Evolutionary conservation across 352 stramenopile species (phyloP).

Genomic region (Pelagophyceae sp.): DNA sequence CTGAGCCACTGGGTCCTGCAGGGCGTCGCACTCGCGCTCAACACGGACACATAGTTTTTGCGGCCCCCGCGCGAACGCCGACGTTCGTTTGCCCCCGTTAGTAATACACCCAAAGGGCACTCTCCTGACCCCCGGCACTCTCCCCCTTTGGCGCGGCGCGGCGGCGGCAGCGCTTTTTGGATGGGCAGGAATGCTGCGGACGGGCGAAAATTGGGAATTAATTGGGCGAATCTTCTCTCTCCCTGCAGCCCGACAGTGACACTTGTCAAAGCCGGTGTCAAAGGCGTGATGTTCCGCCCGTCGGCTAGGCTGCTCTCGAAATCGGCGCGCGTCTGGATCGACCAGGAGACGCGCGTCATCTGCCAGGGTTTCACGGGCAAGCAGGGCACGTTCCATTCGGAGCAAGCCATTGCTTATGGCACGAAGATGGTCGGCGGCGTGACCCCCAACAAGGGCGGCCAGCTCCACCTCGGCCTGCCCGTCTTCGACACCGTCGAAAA

Average conservation of each 20-base stretch:
- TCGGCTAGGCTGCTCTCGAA: slow-evolving; percentile 61
- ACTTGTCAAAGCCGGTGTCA: no score
- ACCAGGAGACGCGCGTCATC: slow-evolving; percentile 98
- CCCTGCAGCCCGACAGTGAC: no score
- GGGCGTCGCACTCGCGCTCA: slow-evolving; percentile 79
- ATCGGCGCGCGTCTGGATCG: slow-evolving; percentile 97
- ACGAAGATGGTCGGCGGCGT: slow-evolving; percentile 98
- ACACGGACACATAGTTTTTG: slow-evolving; percentile 60
- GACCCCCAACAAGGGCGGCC: slow-evolving; percentile 95
- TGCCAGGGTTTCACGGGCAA: slow-evolving; percentile 99
- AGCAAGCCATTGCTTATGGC: slow-evolving; percentile 98
- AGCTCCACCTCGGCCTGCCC: slow-evolving; percentile 90
- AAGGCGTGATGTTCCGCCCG: no score
- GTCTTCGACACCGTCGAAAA: slow-evolving; percentile 95
- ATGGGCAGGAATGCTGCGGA: no score
- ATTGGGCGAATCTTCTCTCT: no score
- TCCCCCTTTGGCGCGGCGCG: no score
- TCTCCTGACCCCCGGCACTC: no score
- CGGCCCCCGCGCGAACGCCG: not conserved
- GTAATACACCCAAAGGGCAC: no score
- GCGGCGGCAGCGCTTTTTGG: no score
- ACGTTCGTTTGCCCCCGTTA: not conserved
- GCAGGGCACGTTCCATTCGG: slow-evolving; percentile 97
- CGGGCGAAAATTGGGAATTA: no score
- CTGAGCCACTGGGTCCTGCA: slow-evolving; percentile 84